Percentiles rank a stretch among this genome's conserved stretches.
Evolutionary conservation across 176 grass and related monocot species (phyloP).

Genomic region (Cymbopogon citratus): DNA sequence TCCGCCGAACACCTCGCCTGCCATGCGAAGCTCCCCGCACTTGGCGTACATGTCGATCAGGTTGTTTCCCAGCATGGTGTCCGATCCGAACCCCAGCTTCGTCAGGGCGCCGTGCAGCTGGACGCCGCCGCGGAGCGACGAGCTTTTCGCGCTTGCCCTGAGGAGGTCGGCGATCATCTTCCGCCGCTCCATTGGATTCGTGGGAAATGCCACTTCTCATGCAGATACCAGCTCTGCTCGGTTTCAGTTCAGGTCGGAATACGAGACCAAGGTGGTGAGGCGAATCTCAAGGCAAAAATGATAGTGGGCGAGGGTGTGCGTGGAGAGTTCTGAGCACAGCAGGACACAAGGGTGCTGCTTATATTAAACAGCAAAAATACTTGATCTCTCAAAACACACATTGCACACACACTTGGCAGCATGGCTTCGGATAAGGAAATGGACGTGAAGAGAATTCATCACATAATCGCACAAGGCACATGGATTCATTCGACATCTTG

Average conservation of each 20-base stretch:
- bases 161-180: slow-evolving; percentile 40
- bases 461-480: background rate
- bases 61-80: slow-evolving; percentile 43
- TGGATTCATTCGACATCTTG: background rate
- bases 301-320: background rate
- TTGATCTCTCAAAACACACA: too few relatives aligned
- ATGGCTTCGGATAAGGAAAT: background rate
- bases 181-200: slow-evolving; percentile 31
- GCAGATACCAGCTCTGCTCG: background rate
- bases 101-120: slow-evolving; percentile 29
- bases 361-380: too few relatives aligned
- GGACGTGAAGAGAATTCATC: background rate
- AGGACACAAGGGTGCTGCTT: too few relatives aligned
- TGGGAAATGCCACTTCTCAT: background rate
- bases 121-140: slow-evolving; percentile 17
- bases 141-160: slow-evolving; percentile 22
- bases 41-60: slow-evolving; percentile 50
- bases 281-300: background rate
- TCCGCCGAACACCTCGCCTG: slow-evolving; percentile 36
- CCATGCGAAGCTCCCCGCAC: slow-evolving; percentile 17
- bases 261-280: background rate
- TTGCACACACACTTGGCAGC: background rate
- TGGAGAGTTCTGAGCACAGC: too few relatives aligned
- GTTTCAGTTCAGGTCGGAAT: background rate
- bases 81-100: slow-evolving; percentile 38